These are phyloP conservation scores for Silybum marianum DNA, from an alignment of 129 eudicot genomes.

Conservation along the genomic window DNA sequence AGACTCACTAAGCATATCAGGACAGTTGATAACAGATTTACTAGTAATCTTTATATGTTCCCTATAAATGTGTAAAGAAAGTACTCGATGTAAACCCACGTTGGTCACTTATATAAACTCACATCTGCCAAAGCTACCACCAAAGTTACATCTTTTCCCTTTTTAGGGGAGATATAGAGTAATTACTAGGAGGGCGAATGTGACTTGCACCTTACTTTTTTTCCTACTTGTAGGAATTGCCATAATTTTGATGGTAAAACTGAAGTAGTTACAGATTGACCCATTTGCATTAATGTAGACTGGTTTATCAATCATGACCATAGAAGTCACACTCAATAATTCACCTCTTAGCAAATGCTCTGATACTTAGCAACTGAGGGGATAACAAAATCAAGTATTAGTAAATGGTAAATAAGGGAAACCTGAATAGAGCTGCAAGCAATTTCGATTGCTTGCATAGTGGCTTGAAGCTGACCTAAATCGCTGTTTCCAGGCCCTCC, in stretches of 20 bases:
- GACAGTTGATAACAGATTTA: not conserved
- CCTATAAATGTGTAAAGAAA: not conserved
- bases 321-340: slow-evolving; percentile 6
- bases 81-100: not conserved
- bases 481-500: slow-evolving; percentile 51
- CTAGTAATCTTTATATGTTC: not conserved
- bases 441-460: slow-evolving; percentile 81
- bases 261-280: not conserved
- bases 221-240: not conserved
- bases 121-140: not conserved
- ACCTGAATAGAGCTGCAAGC: slow-evolving; percentile 94
- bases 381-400: slow-evolving; percentile 1
- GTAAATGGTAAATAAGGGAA: not conserved
- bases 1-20: not conserved
- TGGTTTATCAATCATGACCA: slow-evolving; percentile 17
- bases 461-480: slow-evolving; percentile 74
- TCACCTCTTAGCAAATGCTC: not conserved
- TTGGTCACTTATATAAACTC: not conserved
- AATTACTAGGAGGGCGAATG: not conserved
- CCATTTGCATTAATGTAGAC: not conserved
- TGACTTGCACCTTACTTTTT: not conserved
- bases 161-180: not conserved
- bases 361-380: not conserved
- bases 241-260: not conserved
- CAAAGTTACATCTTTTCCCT: not conserved